Evolutionary conservation across 352 stramenopile genomes (phyloP).

Genomic region (Pythium scleroteichum): DNA sequence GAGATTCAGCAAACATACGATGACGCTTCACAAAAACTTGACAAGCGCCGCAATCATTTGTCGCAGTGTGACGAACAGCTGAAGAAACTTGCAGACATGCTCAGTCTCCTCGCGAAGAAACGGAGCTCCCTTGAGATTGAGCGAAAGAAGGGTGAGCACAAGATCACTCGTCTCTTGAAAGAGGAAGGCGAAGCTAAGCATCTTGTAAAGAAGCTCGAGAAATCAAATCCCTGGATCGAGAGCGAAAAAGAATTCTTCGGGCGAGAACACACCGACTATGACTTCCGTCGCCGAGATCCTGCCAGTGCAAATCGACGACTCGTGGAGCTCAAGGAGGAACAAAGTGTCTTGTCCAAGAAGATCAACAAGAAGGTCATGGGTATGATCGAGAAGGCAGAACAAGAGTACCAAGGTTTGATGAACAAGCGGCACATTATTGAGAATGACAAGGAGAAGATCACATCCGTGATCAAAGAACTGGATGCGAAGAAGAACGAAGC

Average conservation of each 20-base stretch:
- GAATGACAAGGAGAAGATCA: slow-evolving; percentile 99
- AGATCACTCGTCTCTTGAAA: slow-evolving; percentile 92
- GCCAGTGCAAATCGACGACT: slow-evolving; percentile 86
- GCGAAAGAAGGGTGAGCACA: slow-evolving; percentile 94
- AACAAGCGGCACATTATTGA: slow-evolving; percentile 98
- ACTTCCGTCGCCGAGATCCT: slow-evolving; percentile 93
- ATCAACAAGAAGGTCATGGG: slow-evolving; percentile 99
- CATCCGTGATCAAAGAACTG: slow-evolving; percentile 98
- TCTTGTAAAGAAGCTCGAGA: slow-evolving; percentile 91
- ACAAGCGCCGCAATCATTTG: slow-evolving; percentile 68
- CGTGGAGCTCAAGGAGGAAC: slow-evolving; percentile 91
- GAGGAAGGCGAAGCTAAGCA: slow-evolving; percentile 90
- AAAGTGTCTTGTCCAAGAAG: slow-evolving; percentile 95
- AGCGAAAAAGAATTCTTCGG: slow-evolving; percentile 98
- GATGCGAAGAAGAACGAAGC: slow-evolving; percentile 99
- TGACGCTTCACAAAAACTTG: slow-evolving; percentile 60
- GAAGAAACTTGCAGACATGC: slow-evolving; percentile 82
- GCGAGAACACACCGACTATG: slow-evolving; percentile 96
- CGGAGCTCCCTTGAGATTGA: slow-evolving; percentile 91
- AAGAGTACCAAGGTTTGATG: slow-evolving; percentile 98
- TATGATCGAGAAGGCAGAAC: slow-evolving; percentile 99
- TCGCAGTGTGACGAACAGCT: slow-evolving; percentile 91
- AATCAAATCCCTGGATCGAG: slow-evolving; percentile 97
- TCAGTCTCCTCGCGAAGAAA: slow-evolving; percentile 83
- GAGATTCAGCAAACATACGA: slow-evolving; percentile 68